Base-by-base conservation (phyloP, 257 asterid species). In the Cynanchum wilfordii region DNA sequence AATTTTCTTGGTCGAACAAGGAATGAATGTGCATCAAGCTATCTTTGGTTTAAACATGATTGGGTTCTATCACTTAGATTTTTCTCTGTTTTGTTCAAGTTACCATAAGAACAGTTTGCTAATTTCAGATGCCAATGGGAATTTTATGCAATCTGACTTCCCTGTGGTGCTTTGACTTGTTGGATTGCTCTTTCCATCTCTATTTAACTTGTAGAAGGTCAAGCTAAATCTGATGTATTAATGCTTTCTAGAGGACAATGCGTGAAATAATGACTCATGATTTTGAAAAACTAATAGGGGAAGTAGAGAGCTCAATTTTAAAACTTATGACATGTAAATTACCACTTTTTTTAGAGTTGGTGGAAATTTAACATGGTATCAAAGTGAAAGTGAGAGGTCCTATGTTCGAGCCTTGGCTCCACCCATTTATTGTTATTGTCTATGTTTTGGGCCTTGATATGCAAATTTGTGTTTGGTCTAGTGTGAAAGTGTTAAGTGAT, bases 21-120 rank as follows among this genome's bases (percentile, higher is more conserved):
- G 44, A 71, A 38, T 70, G n/a, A 51, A 54, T 52, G 42, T 75
- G 77, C 70, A 78, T 66, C 56, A 36, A 29, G 2, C 5, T 73
- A n/a, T 10, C 27, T 42, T 36, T 47, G 50, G 44, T 7, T 49
- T 56, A 40, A 47, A 54, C 24, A 50, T 74, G 72, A 66, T n/a
- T 64, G 67, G 49, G 63, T 66, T 69, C 51, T 50, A 42, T 55
- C 16, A 19, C 69, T 36, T 72, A 10, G 13, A 27, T 60, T 45
- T 42, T 27, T 0, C 49, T 59, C 0, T 3, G 17, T 59, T 17
- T 59, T 45, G 5, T 72, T 55, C 20, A 20, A 20, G 15, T n/a
- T 29, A 13, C 33, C 49, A 27, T 3, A 12, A 10, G 54, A 59
- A 45, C 29, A 17, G 33, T 36, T 47, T 20, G 33, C 22, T 45